Evolutionary conservation across 768 basidiomycete species (phyloP).

Genomic region (Chlorophyllum brunneum): DNA sequence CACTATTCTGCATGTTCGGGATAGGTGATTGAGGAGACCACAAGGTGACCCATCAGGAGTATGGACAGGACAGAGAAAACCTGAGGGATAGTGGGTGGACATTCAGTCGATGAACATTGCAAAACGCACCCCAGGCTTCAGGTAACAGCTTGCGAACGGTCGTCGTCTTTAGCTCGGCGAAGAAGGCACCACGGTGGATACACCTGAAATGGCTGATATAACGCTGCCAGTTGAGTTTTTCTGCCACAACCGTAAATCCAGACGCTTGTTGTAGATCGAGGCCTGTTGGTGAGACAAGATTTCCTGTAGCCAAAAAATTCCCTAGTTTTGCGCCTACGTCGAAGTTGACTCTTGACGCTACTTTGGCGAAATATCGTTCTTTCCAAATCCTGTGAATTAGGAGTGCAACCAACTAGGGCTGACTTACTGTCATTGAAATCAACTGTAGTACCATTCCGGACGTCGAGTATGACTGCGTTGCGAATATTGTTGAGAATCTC

Average conservation of each 20-base stretch:
- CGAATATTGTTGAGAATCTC: conserved; percentile 78
- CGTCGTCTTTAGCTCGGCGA: conserved; percentile 97
- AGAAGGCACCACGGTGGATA: conserved; percentile 99
- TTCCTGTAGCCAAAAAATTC: conserved; percentile 97
- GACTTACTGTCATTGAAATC: conserved; percentile 86
- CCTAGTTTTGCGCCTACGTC: conserved; percentile 88
- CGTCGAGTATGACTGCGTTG: conserved; percentile 64
- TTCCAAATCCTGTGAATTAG: conserved; percentile 1
- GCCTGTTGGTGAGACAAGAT: conserved; percentile 90
- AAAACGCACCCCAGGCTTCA: conserved; percentile 87
- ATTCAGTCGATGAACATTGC: not conserved
- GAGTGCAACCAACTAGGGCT: not conserved
- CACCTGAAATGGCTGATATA: conserved; percentile 98
- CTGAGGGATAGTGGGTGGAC: conserved; percentile 31
- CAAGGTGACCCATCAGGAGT: conserved; percentile 98
- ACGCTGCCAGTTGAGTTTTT: conserved; percentile 97
- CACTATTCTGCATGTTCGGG: conserved; percentile 88
- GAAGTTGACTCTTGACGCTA: conserved; percentile 75
- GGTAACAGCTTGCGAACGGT: conserved; percentile 94
- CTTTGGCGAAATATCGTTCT: conserved; percentile 82
- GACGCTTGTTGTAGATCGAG: conserved; percentile 96
- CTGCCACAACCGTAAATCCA: conserved; percentile 98
- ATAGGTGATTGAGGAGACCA: conserved; percentile 95
- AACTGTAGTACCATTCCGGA: conserved; percentile 72
- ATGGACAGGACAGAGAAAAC: conserved; percentile 97